Evolutionary conservation across 495 filamentous ascomycete genomes (phyloP).

Genomic region (Penicillium ucsense): DNA sequence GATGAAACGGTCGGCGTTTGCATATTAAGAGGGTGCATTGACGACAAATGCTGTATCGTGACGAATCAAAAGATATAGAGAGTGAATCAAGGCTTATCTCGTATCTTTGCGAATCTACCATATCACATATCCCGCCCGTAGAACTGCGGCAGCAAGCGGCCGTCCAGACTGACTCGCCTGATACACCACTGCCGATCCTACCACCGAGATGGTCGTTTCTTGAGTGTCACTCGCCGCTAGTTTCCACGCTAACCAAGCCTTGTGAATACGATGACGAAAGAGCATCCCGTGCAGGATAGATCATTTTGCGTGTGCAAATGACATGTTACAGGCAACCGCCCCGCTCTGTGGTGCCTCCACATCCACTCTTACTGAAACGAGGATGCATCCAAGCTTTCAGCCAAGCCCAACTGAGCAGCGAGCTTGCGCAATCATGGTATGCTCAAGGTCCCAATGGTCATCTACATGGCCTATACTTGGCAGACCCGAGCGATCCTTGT

Average conservation of each 20-base stretch:
- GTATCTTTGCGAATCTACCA: slow-evolving; percentile 1
- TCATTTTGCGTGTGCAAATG: too few relatives aligned
- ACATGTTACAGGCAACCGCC: slow-evolving; percentile 2
- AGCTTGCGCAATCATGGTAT: neutral
- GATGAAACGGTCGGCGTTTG: neutral
- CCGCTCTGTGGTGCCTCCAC: neutral
- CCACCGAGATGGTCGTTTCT: slow-evolving; percentile 4
- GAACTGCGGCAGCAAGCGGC: neutral
- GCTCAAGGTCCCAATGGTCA: neutral
- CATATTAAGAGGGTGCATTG: slow-evolving; percentile 15
- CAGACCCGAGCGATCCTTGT: too few relatives aligned
- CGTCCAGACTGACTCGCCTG: slow-evolving; percentile 3
- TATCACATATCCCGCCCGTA: neutral
- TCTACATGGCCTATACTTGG: neutral
- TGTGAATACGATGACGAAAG: slow-evolving; percentile 15
- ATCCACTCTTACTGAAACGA: slow-evolving; percentile 1
- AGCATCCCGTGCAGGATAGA: neutral
- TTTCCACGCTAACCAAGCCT: slow-evolving; percentile 2
- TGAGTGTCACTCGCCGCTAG: slow-evolving; percentile 5
- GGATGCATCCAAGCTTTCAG: neutral
- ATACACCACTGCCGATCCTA: slow-evolving; percentile 12
- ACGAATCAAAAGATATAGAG: slow-evolving; percentile 15
- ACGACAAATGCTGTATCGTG: slow-evolving; percentile 13
- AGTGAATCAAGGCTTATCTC: slow-evolving; percentile 15
- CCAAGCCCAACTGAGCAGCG: neutral